phyloP scores from a whole-genome alignment of 176 grass and related monocot species.

The Oryza brachyantha region DNA sequence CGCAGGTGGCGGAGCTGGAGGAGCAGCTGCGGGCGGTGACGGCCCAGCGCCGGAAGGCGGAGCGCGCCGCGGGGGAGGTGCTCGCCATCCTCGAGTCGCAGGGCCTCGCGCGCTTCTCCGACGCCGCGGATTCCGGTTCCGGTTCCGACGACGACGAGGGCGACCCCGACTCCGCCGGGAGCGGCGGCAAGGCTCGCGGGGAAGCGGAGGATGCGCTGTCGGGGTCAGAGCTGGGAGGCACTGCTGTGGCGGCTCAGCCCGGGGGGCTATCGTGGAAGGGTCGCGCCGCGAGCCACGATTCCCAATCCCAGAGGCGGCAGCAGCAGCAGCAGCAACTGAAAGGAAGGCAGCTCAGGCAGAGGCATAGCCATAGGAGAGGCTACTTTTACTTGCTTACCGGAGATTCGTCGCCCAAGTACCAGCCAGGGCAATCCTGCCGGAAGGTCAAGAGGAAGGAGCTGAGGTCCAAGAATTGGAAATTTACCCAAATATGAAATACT shows the following conservation, averaged over 20 bases:
- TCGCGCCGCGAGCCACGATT: constrained; percentile 43
- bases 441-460: constrained; percentile 79
- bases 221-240: constrained; percentile 46
- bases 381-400: constrained; percentile 42
- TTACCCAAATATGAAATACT: not conserved
- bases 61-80: constrained; percentile 58
- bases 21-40: constrained; percentile 41
- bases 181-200: constrained; percentile 13
- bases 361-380: constrained; percentile 50
- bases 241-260: constrained; percentile 7
- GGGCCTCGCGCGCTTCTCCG: constrained; percentile 47
- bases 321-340: constrained; percentile 21
- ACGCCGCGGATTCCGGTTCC: constrained; percentile 52
- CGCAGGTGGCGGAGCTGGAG: constrained; percentile 48
- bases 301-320: constrained; percentile 42
- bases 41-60: constrained; percentile 58
- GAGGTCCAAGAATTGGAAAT: constrained; percentile 36
- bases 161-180: not conserved
- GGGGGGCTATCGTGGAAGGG: constrained; percentile 79
- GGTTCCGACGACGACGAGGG: constrained; percentile 39
- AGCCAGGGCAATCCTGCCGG: constrained; percentile 80
- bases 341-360: constrained; percentile 55
- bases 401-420: constrained; percentile 82
- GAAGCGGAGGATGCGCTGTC: constrained; percentile 65
- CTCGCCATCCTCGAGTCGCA: constrained; percentile 67